Conservation (phyloP, 2,329 filamentous ascomycete genomes). For the Phoma sp. region DNA sequence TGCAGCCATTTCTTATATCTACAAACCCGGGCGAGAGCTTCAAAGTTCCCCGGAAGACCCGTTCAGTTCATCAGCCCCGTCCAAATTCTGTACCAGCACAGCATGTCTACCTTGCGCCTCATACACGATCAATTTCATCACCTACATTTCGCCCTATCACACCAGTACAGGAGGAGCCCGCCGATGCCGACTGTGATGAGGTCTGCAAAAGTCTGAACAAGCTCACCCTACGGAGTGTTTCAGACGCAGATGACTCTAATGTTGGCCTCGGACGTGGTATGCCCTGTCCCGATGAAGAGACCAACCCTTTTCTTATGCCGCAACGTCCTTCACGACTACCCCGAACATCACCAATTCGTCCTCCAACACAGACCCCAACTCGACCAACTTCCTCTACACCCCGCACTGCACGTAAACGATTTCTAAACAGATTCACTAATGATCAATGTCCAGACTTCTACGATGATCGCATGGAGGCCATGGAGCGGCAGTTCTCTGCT, state of each 20-base stretch:
- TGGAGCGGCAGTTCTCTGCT: slow-evolving; percentile 74
- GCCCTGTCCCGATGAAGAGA: slow-evolving; percentile 33
- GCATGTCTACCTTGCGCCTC: slow-evolving; percentile 21
- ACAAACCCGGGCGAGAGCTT: slow-evolving; percentile 36
- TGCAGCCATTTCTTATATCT: slow-evolving; percentile 50
- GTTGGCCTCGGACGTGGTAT: slow-evolving; percentile 36
- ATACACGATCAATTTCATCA: slow-evolving; percentile 32
- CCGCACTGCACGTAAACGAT: slow-evolving; percentile 54
- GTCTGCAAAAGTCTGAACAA: slow-evolving; percentile 33
- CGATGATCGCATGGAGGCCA: slow-evolving; percentile 74
- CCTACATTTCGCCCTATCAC: slow-evolving; percentile 31
- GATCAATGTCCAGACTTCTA: slow-evolving; percentile 74
- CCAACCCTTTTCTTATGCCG: slow-evolving; percentile 32
- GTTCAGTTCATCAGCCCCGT: slow-evolving; percentile 26
- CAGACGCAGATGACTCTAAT: slow-evolving; percentile 24
- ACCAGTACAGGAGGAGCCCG: slow-evolving; percentile 37
- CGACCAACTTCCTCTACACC: slow-evolving; percentile 27
- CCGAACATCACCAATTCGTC: slow-evolving; percentile 29
- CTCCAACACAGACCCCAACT: slow-evolving; percentile 18
- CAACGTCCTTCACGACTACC: slow-evolving; percentile 30
- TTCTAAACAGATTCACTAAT: slow-evolving; percentile 78
- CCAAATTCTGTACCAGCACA: slow-evolving; percentile 23
- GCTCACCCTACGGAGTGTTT: slow-evolving; percentile 31
- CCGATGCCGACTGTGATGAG: slow-evolving; percentile 36
- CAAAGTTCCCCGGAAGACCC: slow-evolving; percentile 39